Evolutionary conservation across 2,329 filamentous ascomycete genomes (phyloP).

Genomic region (Aquanectria penicillioides): DNA sequence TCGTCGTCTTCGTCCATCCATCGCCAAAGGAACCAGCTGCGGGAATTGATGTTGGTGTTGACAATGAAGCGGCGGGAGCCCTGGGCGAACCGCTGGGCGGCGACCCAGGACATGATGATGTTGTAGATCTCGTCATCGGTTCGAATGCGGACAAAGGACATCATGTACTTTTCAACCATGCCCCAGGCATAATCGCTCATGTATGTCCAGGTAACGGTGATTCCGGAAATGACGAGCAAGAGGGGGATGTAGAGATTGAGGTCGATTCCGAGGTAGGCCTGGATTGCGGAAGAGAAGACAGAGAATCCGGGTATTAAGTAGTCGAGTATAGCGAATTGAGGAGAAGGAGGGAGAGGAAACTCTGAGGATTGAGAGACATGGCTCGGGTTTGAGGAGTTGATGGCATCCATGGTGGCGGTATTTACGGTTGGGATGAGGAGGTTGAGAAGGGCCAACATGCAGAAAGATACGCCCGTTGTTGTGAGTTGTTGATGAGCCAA

Average conservation of each 20-base stretch:
- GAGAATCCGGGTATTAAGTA: slow-evolving; percentile 74
- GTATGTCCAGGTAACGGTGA: slow-evolving; percentile 64
- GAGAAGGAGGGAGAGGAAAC: slow-evolving; percentile 32
- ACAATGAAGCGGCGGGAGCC: slow-evolving; percentile 71
- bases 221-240: slow-evolving; percentile 59
- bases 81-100: slow-evolving; percentile 69
- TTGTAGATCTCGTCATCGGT: slow-evolving; percentile 79
- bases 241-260: slow-evolving; percentile 70
- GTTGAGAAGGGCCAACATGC: slow-evolving; percentile 26
- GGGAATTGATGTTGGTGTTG: slow-evolving; percentile 68
- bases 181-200: slow-evolving; percentile 58
- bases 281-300: slow-evolving; percentile 61
- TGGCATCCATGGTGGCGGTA: slow-evolving; percentile 35
- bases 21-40: slow-evolving; percentile 60
- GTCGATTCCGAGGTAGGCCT: slow-evolving; percentile 69
- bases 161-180: slow-evolving; percentile 63
- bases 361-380: not conserved
- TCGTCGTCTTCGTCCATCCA: slow-evolving; percentile 58
- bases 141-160: slow-evolving; percentile 73
- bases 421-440: not conserved
- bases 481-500: not conserved
- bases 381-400: slow-evolving; percentile 32
- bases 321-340: slow-evolving; percentile 64
- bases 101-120: slow-evolving; percentile 77
- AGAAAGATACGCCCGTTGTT: no score